phyloP scores from a whole-genome alignment of 2,329 filamentous ascomycete genomes.

The Rhexocercosporidium sp. region DNA sequence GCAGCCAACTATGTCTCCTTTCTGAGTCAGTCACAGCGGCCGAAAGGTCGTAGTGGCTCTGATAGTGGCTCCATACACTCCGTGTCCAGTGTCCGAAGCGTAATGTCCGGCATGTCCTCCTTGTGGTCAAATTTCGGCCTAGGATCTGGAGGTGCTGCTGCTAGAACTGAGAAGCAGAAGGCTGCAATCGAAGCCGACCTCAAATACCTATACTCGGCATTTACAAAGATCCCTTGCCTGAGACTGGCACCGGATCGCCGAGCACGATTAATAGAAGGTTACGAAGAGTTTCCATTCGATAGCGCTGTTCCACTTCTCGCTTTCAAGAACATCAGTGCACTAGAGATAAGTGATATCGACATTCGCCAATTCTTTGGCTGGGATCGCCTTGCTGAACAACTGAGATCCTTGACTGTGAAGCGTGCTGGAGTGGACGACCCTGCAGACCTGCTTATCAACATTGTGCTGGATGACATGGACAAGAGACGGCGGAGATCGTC shows the following conservation, averaged over 20 bases:
- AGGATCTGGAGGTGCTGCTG: conserved; percentile 76
- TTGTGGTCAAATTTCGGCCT: conserved; percentile 90
- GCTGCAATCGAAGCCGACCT: conserved; percentile 83
- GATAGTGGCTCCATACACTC: conserved; percentile 94
- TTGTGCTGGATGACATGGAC: conserved; percentile 96
- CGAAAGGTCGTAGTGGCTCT: conserved; percentile 72
- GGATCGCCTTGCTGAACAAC: conserved; percentile 90
- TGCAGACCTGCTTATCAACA: conserved; percentile 86
- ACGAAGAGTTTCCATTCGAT: conserved; percentile 98
- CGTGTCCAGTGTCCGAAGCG: conserved; percentile 93
- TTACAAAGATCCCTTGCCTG: conserved; percentile 96
- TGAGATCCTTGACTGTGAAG: conserved; percentile 87
- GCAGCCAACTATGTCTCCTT: conserved; percentile 97
- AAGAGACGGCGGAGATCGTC: conserved; percentile 86
- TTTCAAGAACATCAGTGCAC: conserved; percentile 94
- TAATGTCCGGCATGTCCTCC: conserved; percentile 95
- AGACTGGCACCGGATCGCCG: conserved; percentile 91
- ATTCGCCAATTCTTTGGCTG: conserved; percentile 97
- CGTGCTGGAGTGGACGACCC: conserved; percentile 88
- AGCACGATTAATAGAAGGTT: conserved; percentile 86
- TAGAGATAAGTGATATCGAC: conserved; percentile 95
- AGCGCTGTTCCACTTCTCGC: conserved; percentile 94
- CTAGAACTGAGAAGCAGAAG: conserved; percentile 89
- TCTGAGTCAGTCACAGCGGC: conserved; percentile 80
- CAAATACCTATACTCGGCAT: conserved; percentile 96